Evolutionary conservation across 352 stramenopile species (phyloP), one percentile per base, ranked within the genome.

Genomic region (Globisporangium spiculum): DNA sequence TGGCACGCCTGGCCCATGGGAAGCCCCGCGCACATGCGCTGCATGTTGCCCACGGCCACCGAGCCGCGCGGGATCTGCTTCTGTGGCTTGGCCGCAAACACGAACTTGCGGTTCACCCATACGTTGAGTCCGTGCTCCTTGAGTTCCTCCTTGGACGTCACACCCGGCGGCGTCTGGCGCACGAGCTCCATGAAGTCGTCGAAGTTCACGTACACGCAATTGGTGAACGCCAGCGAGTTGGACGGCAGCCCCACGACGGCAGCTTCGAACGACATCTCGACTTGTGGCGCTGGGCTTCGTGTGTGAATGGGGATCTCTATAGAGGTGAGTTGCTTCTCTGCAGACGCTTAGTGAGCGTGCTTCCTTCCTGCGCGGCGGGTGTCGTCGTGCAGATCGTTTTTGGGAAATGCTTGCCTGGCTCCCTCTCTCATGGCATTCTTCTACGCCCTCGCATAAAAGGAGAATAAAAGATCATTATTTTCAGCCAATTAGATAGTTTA

Each of bases 211-310:
- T 94, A 96, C 18, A 96, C 73, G 72, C 84, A 82, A 78, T 96
- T 96, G 62, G 84, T 93, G 74, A 91, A 93, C 62, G 84, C 88
- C 18, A 91, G 77, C 44, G 86, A 90, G 69, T 96, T 93, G 74
- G 73, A 80, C 30, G 88, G 84, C 18, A 96, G 78, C 0, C 77
- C 77, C 64, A 85, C 80, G n/a, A 92, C 84, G 3, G 78, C 69
- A 34, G 71, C 78, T 67, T 90, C 81, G 68, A 92, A 71, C 67
- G 78, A 60, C 83, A 92, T 92, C 22, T 20, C 73, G 38, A 14
- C 24, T 55, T 22, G 44, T 52, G 5, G 12, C 12, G 38, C 38
- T 46, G 32, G 5, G 7, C 32, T 8, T n/a, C 7, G 18, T 48
- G 16, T 20, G 30, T 36, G 32, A 7, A 50, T 24, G 24, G 24